These are phyloP conservation scores for Globisporangium abappressorium DNA, from an alignment of 352 stramenopile genomes.

Conservation along the genomic window DNA sequence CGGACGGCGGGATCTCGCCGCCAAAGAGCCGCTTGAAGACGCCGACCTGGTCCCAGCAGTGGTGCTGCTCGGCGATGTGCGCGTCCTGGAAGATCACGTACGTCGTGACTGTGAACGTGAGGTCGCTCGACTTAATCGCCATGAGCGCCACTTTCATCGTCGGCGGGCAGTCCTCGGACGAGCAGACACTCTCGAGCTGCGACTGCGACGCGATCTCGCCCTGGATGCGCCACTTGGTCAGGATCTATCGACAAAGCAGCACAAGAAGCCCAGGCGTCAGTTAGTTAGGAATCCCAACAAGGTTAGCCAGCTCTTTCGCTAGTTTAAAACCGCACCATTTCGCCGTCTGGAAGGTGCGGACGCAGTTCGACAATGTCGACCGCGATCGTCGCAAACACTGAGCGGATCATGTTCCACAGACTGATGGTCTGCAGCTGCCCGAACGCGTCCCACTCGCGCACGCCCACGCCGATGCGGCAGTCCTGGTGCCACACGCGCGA, in stretches of 20 bases:
- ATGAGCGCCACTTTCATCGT: conserved; percentile 66
- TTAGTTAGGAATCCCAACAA: too few species aligned
- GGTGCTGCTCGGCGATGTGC: conserved; percentile 70
- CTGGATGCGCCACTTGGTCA: conserved; percentile 83
- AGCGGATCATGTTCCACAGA: conserved; percentile 82
- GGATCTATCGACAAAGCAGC: conserved; percentile 30
- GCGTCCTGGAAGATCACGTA: conserved; percentile 80
- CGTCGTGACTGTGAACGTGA: conserved; percentile 83
- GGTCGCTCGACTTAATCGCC: conserved; percentile 78
- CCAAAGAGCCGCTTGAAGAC: conserved; percentile 82
- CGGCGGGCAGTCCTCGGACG: conserved; percentile 63
- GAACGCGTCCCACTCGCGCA: conserved; percentile 79
- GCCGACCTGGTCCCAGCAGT: conserved; percentile 81
- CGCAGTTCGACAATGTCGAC: conserved; percentile 81
- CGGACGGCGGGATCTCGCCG: conserved; percentile 55
- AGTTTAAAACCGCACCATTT: conserved; percentile 39
- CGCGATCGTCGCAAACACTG: conserved; percentile 68
- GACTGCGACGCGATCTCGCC: conserved; percentile 65
- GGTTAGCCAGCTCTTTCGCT: too few species aligned
- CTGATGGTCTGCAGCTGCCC: conserved; percentile 68
- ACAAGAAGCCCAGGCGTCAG: too few species aligned
- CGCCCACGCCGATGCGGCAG: conserved; percentile 68
- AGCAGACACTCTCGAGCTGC: conserved; percentile 58
- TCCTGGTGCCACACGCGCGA: conserved; percentile 73
- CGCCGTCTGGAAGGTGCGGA: conserved; percentile 65